Evolutionary conservation across 2,329 filamentous ascomycete species (phyloP), one percentile per base, ranked within the genome.

Genomic region (Dryadomyces quercivorus): DNA sequence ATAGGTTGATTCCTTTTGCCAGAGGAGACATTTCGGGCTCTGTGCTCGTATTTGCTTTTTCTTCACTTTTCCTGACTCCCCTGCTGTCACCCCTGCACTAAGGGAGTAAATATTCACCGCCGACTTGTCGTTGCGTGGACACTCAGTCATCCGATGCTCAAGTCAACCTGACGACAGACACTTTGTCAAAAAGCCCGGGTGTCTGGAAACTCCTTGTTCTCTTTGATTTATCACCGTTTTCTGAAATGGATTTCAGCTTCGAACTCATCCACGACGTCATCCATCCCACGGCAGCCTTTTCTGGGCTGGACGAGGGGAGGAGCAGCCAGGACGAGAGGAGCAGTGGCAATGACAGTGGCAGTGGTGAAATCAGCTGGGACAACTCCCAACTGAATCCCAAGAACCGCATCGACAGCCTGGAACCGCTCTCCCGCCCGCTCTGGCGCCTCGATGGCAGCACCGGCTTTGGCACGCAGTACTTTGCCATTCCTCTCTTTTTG

Each of bases 401-500:
- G 63, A 82, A 81, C 61, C 72, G 79, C 56, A 76, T 82, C 62
- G 72, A 82, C 62, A 80, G 76, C 58, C 72, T 83, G 16, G 71
- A 70, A 2, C 64, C 68, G 8, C 70, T 72, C 2, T 51, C 60
- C 15, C 60, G 66, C 0, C 72, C 77, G 2, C 64, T 77, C 8
- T 84, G 80, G 79, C 72, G 76, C 38, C 74, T 84, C 50, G 79
- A 83, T 59, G 79, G 80, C 50, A 78, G 74, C 60, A 75, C 76
- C 21, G 75, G 72, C 18, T 70, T 78, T 54, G 80, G 78, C 5
- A 80, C 75, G 12, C 79, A 81, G 62, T 78, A 75, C 61, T 82
- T 77, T 62, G 74, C 72, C 31, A 62, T 80, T 3, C 79, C 80
- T 16, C 66, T 77, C 21, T 81, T 81, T 61, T 60, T 78, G 34